Conservation (phyloP, 345 rosid genomes). For the Dovyalis caffra region DNA sequence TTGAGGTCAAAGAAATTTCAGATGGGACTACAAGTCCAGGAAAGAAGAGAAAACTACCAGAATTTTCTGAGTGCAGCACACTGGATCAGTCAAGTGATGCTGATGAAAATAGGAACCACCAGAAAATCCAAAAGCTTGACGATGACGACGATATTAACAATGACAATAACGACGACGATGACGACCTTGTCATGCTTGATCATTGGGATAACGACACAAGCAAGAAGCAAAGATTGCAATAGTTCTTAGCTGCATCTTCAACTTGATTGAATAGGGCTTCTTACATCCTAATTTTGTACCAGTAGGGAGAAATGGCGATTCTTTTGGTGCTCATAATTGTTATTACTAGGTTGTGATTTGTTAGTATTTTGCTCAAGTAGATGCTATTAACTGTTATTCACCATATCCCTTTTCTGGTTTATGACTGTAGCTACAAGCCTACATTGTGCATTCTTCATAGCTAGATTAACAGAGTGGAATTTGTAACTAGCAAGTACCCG, state of each 20-base stretch:
- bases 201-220: constrained; percentile 26
- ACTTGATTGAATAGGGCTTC: constrained; percentile 17
- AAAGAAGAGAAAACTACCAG: constrained; percentile 59
- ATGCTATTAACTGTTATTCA: constrained; percentile 11
- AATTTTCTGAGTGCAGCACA: constrained; percentile 17
- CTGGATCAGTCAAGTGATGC: constrained; percentile 20
- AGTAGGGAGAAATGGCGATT: constrained; percentile 43
- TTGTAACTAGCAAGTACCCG: constrained; percentile 7
- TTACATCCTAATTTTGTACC: constrained; percentile 50
- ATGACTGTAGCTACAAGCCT: constrained; percentile 21
- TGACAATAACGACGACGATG: constrained; percentile 53
- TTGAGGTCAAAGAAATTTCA: constrained; percentile 33
- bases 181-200: constrained; percentile 45
- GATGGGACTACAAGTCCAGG: constrained; percentile 34
- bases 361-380: constrained; percentile 2
- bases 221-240: constrained; percentile 55
- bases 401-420: constrained; percentile 18
- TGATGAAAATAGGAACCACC: constrained; percentile 30
- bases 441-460: constrained; percentile 23
- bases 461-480: constrained; percentile 17
- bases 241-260: constrained; percentile 11
- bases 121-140: constrained; percentile 51
- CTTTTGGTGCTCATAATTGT: constrained; percentile 38
- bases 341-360: constrained; percentile 8
- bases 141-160: constrained; percentile 58